Base-by-base conservation (phyloP, 768 basidiomycete genomes). In the Calocybe gangraenosa region DNA sequence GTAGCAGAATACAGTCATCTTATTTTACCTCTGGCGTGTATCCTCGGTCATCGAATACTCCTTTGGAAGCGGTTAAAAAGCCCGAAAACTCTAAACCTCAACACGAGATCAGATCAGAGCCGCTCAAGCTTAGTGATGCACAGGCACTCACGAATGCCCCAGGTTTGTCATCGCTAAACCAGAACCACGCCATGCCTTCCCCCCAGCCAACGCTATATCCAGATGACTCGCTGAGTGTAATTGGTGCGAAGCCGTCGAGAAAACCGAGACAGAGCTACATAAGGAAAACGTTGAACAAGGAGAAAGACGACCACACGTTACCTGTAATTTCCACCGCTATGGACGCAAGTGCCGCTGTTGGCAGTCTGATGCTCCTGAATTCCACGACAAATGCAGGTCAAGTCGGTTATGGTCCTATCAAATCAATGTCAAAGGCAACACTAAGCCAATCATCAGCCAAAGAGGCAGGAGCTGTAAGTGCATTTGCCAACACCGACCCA, bases 151-250 rank as follows among this genome's bases (percentile, higher is more conserved):
- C 66, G 2, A 61, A 64, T 25, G 67, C 67, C 11, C 52, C 71
- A n/a, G 69, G 67, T 21, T 54, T 71, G 17, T 56, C 61, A 19
- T 66, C 71, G n/a, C 68, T 67, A n/a, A 56, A 56, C 34, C 58
- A 64, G 15, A 60, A 63, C 14, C 66, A 68, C 49, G 51, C 66
- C 2, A 54, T 59, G 17, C 63, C 70, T 37, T 71, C 76, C 13
- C 82, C 82, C 8, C 79, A 77, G 51, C 77, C 78, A 10, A 83
- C 81, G 7, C 54, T 86, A 45, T 84, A 79, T 56, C 84, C 84
- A 3, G 85, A 87, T 46, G 85, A 87, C 60, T 86, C 82, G 7
- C 66, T 84, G 63, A 84, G 81, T 48, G 68, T 82, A 32, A 70
- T 75, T 3, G 76, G 73, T 13, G 65, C 68, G 40, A 65, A 31